A percentile compares a stretch with the other conserved stretches of the same genome.
phyloP scores from a whole-genome alignment of 306 rosid genomes.

The Hippophae rhamnoides region DNA sequence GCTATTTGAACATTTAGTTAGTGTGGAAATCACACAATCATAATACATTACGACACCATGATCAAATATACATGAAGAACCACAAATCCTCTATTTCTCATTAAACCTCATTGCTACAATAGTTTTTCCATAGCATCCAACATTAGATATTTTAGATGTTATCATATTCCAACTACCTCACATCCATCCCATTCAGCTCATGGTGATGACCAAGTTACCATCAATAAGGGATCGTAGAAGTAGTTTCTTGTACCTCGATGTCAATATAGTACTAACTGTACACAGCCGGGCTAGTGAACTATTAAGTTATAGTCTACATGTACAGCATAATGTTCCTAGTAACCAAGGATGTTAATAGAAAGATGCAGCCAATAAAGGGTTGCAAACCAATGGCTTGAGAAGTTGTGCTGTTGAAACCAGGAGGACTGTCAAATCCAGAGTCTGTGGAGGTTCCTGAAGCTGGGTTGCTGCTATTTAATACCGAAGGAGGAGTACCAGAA shows the following conservation, averaged over 20 bases:
- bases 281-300: too few species aligned
- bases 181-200: too few species aligned
- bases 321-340: constrained; percentile 18
- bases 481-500: constrained; percentile 41
- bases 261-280: too few species aligned
- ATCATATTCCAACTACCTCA: too few species aligned
- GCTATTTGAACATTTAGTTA: too few species aligned
- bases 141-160: neutral
- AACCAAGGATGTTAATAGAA: constrained; percentile 33
- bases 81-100: constrained; percentile 9
- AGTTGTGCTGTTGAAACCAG: constrained; percentile 25
- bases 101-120: constrained; percentile 10
- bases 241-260: too few species aligned
- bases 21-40: too few species aligned
- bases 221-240: too few species aligned
- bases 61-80: constrained; percentile 20
- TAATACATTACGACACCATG: neutral
- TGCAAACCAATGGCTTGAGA: constrained; percentile 37
- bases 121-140: constrained; percentile 10
- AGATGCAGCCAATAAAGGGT: constrained; percentile 39
- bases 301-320: constrained; percentile 13
- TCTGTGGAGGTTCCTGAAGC: constrained; percentile 39
- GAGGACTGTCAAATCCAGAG: constrained; percentile 42
- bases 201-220: too few species aligned
- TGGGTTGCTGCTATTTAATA: constrained; percentile 55